A percentile compares a stretch with the other conserved stretches of the same genome.
These are phyloP conservation scores for Cordyceps tenuipes DNA, from an alignment of 2,329 filamentous ascomycete species.

Conservation along the genomic window DNA sequence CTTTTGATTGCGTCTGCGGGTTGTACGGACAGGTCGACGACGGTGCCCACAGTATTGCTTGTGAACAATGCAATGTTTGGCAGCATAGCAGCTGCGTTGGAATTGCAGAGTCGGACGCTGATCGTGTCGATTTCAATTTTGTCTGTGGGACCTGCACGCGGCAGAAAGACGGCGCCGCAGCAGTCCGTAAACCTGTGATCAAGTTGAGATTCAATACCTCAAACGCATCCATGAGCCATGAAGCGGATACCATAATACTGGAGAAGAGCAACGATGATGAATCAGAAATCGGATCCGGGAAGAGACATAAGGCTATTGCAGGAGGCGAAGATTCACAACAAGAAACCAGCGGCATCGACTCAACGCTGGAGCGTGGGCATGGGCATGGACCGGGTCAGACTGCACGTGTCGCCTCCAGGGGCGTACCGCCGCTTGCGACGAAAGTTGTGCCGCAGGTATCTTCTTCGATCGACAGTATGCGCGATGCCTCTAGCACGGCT, in stretches of 20 bases:
- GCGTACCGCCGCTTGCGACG: not conserved
- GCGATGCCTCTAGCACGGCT: not conserved
- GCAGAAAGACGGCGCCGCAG: slow-evolving; percentile 56
- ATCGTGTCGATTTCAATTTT: slow-evolving; percentile 80
- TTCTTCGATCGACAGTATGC: not conserved
- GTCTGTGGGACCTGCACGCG: slow-evolving; percentile 71
- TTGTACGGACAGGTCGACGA: slow-evolving; percentile 90
- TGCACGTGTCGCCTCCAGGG: not conserved
- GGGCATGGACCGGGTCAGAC: not conserved
- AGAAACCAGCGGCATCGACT: not conserved
- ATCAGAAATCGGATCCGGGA: not conserved
- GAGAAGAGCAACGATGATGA: no score
- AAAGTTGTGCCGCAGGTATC: not conserved
- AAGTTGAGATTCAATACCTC: slow-evolving; percentile 41
- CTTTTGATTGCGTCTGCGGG: slow-evolving; percentile 91
- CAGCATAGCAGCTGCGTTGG: slow-evolving; percentile 91
- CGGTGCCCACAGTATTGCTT: slow-evolving; percentile 86
- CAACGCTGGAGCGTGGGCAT: not conserved
- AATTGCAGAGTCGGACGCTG: slow-evolving; percentile 69
- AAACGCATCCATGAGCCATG: not conserved
- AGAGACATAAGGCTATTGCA: not conserved
- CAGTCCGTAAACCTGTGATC: slow-evolving; percentile 40
- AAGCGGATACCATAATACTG: not conserved
- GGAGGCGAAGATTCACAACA: not conserved
- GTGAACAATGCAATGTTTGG: slow-evolving; percentile 91